phyloP scores from a whole-genome alignment of 768 basidiomycete genomes.

The Lentinula guzmanii region DNA sequence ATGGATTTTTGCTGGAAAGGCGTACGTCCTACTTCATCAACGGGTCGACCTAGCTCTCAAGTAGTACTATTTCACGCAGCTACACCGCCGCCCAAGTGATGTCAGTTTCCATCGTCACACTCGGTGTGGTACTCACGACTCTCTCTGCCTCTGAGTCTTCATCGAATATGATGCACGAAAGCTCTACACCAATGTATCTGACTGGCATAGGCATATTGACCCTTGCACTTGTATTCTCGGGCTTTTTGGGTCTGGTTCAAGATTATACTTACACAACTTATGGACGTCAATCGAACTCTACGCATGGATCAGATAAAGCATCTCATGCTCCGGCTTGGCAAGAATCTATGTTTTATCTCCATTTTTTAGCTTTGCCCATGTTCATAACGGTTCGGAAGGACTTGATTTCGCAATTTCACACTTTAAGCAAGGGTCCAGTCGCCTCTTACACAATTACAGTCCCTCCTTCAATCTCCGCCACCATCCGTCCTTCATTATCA shows the following conservation, averaged over 20 bases:
- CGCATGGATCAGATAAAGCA: constrained; percentile 2
- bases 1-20: constrained; percentile 57
- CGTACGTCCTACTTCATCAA: constrained; percentile 29
- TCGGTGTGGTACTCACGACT: constrained; percentile 77
- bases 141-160: constrained; percentile 56
- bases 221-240: constrained; percentile 73
- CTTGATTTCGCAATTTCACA: constrained; percentile 39
- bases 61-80: constrained; percentile 25
- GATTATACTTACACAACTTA: constrained; percentile 62
- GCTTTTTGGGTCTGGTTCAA: constrained; percentile 78
- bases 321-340: constrained; percentile 53
- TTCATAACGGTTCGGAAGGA: constrained; percentile 53
- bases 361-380: constrained; percentile 74
- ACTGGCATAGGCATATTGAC: constrained; percentile 71
- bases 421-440: constrained; percentile 34
- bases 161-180: constrained; percentile 4
- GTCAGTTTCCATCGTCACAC: constrained; percentile 76
- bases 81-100: constrained; percentile 60
- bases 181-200: constrained; percentile 41
- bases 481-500: not conserved
- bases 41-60: not conserved
- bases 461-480: constrained; percentile 2
- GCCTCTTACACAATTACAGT: constrained; percentile 20
- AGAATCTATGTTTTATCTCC: constrained; percentile 90
- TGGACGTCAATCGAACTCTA: constrained; percentile 16